phyloP scores from a whole-genome alignment of 2,329 filamentous ascomycete species.

The Furcasterigmium furcatum region DNA sequence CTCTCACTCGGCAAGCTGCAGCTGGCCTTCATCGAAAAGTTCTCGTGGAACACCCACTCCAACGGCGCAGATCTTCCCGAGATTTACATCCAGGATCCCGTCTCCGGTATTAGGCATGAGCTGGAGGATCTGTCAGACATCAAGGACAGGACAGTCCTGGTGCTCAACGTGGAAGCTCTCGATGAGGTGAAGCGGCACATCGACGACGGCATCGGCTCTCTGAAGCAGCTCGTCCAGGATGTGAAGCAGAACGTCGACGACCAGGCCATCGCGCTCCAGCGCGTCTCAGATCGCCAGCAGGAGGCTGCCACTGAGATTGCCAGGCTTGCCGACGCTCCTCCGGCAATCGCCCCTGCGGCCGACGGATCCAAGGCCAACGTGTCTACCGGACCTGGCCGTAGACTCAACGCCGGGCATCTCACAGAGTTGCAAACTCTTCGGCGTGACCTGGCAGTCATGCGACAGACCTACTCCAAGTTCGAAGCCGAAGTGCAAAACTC shows the following conservation, averaged over 20 bases:
- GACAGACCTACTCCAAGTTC: conserved; percentile 91
- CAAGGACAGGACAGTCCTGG: conserved; percentile 92
- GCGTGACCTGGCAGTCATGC: conserved; percentile 84
- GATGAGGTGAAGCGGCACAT: conserved; percentile 97
- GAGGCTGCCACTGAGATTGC: conserved; percentile 88
- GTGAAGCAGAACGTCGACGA: conserved; percentile 81
- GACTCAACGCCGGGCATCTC: conserved; percentile 59
- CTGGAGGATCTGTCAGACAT: conserved; percentile 90
- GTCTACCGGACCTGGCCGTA: conserved; percentile 29
- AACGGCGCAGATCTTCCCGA: conserved; percentile 92
- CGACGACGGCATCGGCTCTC: conserved; percentile 80
- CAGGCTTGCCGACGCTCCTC: conserved; percentile 44
- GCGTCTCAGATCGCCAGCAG: conserved; percentile 86
- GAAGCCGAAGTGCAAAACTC: conserved; percentile 83
- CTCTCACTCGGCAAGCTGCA: conserved; percentile 86
- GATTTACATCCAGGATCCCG: conserved; percentile 94
- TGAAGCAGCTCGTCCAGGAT: conserved; percentile 81
- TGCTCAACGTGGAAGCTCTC: conserved; percentile 85
- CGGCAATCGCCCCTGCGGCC: conserved; percentile 33
- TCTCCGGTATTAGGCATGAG: conserved; percentile 95
- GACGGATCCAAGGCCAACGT: conserved; percentile 34
- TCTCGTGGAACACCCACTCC: conserved; percentile 96
- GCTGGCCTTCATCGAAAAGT: conserved; percentile 97
- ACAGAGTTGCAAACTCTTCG: conserved; percentile 78
- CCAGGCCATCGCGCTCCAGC: conserved; percentile 76